phyloP scores from a whole-genome alignment of 331 rosid genomes.

The Erythrophleum ivorense region DNA sequence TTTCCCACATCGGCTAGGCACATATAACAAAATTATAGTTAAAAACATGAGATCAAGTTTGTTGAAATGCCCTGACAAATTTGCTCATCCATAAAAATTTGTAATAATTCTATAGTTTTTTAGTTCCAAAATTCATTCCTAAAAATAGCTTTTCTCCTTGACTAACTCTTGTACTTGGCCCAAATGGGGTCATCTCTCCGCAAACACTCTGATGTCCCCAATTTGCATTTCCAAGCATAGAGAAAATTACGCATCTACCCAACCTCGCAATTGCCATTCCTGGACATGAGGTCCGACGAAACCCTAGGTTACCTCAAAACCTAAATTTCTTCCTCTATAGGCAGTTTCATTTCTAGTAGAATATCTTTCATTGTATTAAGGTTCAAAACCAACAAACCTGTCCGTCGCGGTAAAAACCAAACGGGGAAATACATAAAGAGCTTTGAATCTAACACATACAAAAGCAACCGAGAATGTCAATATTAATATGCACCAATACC shows the following conservation, averaged over 20 bases:
- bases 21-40: background rate
- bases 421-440: constrained; percentile 39
- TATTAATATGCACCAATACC: constrained; percentile 39
- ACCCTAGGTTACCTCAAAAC: constrained; percentile 48
- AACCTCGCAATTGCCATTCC: constrained; percentile 31
- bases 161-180: background rate
- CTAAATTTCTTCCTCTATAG: constrained; percentile 33
- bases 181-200: background rate
- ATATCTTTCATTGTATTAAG: background rate
- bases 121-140: background rate
- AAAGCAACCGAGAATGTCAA: constrained; percentile 3
- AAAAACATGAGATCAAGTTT: background rate
- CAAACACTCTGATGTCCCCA: constrained; percentile 2
- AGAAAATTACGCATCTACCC: background rate
- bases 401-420: constrained; percentile 8
- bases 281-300: constrained; percentile 36
- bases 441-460: constrained; percentile 25
- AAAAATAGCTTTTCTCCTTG: background rate
- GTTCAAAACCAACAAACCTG: constrained; percentile 33
- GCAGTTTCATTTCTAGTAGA: background rate
- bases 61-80: background rate
- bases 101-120: background rate
- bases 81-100: background rate
- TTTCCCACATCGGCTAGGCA: background rate
- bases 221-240: background rate